phyloP scores from a whole-genome alignment of 2,329 filamentous ascomycete species.

The Claviceps humidiphila region DNA sequence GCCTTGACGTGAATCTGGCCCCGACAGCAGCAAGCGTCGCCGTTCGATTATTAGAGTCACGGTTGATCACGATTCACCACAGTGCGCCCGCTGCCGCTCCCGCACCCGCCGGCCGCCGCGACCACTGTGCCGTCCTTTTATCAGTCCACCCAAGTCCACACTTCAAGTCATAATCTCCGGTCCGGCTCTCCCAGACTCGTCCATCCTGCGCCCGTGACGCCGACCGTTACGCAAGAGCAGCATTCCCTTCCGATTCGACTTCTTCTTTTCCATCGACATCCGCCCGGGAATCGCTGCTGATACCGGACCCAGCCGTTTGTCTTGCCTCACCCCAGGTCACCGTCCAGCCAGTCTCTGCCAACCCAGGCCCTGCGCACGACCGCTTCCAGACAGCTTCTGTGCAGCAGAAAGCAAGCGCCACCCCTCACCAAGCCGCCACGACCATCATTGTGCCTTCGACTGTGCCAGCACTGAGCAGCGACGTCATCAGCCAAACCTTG shows the following conservation, averaged over 20 bases:
- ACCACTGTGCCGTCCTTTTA: neutral
- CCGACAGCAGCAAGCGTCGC: constrained; percentile 1
- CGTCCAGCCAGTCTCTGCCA: constrained; percentile 4
- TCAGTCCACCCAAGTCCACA: neutral
- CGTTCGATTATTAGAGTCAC: neutral
- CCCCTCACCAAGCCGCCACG: neutral
- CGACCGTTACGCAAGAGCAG: constrained; percentile 6
- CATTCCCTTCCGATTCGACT: neutral
- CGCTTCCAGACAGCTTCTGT: neutral
- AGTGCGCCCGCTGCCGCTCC: constrained; percentile 2
- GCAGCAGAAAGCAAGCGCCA: constrained; percentile 1
- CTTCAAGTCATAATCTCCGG: constrained; percentile 2
- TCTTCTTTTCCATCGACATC: neutral
- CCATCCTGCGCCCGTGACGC: constrained; percentile 8
- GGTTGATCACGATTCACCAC: neutral
- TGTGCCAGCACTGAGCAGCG: neutral
- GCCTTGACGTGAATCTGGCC: neutral
- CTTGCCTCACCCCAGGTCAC: constrained; percentile 6
- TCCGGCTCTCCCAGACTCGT: constrained; percentile 3
- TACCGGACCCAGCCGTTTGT: constrained; percentile 7
- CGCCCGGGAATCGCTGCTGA: constrained; percentile 1
- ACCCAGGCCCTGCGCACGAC: neutral
- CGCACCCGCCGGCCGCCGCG: neutral
- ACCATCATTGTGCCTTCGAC: neutral
- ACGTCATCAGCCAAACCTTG: constrained; percentile 2